phyloP scores from a whole-genome alignment of 202 grass and related monocot species.

The Schoenoplectus tabernaemontani region DNA sequence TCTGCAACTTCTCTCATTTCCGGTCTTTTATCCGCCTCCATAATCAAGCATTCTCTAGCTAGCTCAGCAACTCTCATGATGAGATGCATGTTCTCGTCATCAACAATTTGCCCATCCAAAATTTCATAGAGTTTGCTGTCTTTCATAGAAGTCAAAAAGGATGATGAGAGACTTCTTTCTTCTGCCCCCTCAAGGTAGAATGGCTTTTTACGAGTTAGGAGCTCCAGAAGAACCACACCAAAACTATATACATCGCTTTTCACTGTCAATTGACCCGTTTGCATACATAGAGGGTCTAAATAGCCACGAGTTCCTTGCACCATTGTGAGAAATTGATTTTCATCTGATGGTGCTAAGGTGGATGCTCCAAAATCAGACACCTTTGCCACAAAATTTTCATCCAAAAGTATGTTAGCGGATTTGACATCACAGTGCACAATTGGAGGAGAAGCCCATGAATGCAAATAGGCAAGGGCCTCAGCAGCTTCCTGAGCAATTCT shows the following conservation, averaged over 20 bases:
- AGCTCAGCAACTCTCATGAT: constrained; percentile 30
- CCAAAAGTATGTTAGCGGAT: constrained; percentile 44
- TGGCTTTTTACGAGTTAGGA: constrained; percentile 28
- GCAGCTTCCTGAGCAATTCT: constrained; percentile 43
- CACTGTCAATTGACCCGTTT: constrained; percentile 35
- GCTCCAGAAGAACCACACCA: constrained; percentile 40
- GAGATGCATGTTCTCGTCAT: constrained; percentile 34
- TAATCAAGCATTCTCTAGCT: constrained; percentile 38
- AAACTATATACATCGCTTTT: constrained; percentile 55
- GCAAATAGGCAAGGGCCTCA: constrained; percentile 31
- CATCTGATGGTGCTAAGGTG: neutral
- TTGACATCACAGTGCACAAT: constrained; percentile 59
- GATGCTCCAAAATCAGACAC: constrained; percentile 64
- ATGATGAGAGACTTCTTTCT: constrained; percentile 9
- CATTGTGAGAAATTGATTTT: constrained; percentile 37
- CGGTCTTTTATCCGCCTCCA: constrained; percentile 37
- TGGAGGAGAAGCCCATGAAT: constrained; percentile 31
- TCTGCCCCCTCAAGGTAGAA: constrained; percentile 18
- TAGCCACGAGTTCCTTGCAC: constrained; percentile 52
- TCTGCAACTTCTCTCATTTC: constrained; percentile 37
- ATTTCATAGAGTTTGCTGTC: constrained; percentile 28
- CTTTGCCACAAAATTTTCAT: constrained; percentile 41
- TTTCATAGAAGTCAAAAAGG: constrained; percentile 35
- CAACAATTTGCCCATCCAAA: constrained; percentile 16
- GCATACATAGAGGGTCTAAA: constrained; percentile 46